Conservation (phyloP, 257 asterid genomes). For the Solanum okadae region DNA sequence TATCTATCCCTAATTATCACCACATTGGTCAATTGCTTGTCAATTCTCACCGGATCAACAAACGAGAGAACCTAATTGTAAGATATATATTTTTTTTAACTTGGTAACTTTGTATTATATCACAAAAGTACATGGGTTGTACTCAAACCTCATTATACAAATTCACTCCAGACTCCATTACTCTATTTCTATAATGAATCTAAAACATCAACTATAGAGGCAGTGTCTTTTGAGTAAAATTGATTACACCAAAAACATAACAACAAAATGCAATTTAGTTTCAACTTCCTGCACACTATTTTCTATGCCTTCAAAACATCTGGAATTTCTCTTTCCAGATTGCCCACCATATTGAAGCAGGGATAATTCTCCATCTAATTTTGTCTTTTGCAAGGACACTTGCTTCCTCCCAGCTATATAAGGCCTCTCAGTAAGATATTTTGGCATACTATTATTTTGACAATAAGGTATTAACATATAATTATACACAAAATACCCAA, state of each 20-base stretch:
- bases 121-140: neutral
- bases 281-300: no score
- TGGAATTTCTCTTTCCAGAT: no score
- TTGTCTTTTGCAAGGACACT: neutral
- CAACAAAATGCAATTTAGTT: no score
- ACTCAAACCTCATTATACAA: neutral
- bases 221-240: no score
- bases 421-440: neutral
- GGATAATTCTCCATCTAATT: neutral
- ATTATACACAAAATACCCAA: neutral
- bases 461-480: neutral
- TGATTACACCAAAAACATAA: no score
- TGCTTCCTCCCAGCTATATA: neutral
- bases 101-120: neutral
- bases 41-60: neutral
- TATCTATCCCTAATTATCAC: neutral
- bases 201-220: neutral
- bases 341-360: no score
- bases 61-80: neutral
- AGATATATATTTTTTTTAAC: neutral
- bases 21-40: neutral
- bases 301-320: no score
- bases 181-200: neutral
- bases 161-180: neutral
- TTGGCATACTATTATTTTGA: neutral